Base-by-base conservation (phyloP, 441 rosid genomes). In the Populus trichocarpa region DNA sequence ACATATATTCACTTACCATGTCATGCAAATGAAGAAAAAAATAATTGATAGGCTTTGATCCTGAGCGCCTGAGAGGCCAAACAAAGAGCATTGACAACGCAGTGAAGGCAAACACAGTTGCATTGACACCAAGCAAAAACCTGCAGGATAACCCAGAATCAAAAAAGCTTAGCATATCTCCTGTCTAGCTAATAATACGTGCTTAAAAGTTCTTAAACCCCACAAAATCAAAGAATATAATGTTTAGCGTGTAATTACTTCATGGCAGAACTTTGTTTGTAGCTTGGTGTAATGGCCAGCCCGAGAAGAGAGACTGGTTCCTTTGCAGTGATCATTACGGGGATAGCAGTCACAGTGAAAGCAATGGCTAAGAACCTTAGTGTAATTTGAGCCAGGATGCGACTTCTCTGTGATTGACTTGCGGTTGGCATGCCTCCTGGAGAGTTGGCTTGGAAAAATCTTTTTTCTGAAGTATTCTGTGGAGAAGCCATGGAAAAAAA, bases 11-110 rank as follows among this genome's bases (percentile, higher is more conserved):
- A 50, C 85, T 82, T 81, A 90, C 96, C 87, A 87, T 38, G 67
- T 90, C 96, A 70, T 84, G 92, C 76, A 86, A 18, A 71, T 84
- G 84, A 6, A 90, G 78, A 65, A 79, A 73, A 78, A 84, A 87
- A 75, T 42, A 71, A 22, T 69, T 82, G 75, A 42, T 74, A 69
- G 76, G 61, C n/a, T 69, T 57, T 13, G 86, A 71, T 26, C 26
- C 71, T 6, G 83, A 74, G 18, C 86, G 87, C 69, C 79, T 71
- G 10, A 77, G 25, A 74, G 75, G 1, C 78, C 79, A 83, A 73
- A 86, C 83, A 32, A 67, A 79, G 59, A 84, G n/a, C 77, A 87
- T 64, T 16, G 91, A 91, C 46, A 88, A 67, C 22, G 80, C 57
- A 7, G 91, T 85, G 81, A 82, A 86, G 30, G 66, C 84, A 59